Evolutionary conservation across 345 rosid genomes (phyloP).

Genomic region (Aquilaria sinensis): DNA sequence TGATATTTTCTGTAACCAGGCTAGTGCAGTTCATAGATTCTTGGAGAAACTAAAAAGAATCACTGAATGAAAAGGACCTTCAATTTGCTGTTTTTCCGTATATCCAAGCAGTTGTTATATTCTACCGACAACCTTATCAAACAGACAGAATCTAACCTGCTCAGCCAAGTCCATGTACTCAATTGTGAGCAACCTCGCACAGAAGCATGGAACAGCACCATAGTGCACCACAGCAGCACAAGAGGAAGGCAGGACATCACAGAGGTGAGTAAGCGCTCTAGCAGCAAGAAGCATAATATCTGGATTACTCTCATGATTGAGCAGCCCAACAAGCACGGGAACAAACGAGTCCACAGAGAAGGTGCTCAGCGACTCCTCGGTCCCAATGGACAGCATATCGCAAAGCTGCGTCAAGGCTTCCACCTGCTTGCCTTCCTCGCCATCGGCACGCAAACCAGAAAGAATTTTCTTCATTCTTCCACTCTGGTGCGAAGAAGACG

Average conservation of each 20-base stretch:
- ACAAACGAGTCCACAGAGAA: conserved; percentile 97
- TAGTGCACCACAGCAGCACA: conserved; percentile 98
- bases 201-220: conserved; percentile 88
- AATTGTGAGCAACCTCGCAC: conserved; percentile 88
- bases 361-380: conserved; percentile 90
- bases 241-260: conserved; percentile 96
- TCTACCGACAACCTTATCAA: neutral
- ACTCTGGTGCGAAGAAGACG: conserved; percentile 76
- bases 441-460: conserved; percentile 86
- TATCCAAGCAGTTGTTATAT: neutral
- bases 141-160: conserved; percentile 51
- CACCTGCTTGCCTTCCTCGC: conserved; percentile 98
- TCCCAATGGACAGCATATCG: conserved; percentile 94
- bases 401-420: conserved; percentile 97
- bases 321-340: conserved; percentile 88
- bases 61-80: too few relatives aligned
- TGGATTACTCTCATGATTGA: conserved; percentile 92
- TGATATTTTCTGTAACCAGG: too few relatives aligned
- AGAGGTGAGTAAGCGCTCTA: conserved; percentile 91
- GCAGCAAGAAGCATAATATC: conserved; percentile 99
- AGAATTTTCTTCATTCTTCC: conserved; percentile 91
- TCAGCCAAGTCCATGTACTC: conserved; percentile 99
- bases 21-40: too few relatives aligned
- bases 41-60: too few relatives aligned
- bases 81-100: too few relatives aligned